Conservation (phyloP, 495 filamentous ascomycete species). For the Podospora pseudoanserina region DNA sequence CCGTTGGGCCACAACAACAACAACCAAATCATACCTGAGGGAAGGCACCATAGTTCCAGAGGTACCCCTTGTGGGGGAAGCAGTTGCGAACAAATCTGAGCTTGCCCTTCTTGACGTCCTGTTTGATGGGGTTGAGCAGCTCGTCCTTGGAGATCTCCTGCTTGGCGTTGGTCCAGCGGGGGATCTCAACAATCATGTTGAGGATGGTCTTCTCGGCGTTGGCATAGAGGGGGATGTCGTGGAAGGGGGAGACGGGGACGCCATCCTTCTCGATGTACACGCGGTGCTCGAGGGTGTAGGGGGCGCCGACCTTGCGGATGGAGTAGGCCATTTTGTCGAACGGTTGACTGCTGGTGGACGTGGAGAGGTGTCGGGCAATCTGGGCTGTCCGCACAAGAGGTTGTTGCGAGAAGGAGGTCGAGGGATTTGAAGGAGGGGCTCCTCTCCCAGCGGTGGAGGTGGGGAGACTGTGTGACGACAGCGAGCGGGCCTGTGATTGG, state of each 20-base stretch:
- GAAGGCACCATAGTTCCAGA: conserved; percentile 99
- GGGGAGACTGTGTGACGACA: conserved; percentile 32
- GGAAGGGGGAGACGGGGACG: conserved; percentile 87
- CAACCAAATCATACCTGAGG: conserved; percentile 63
- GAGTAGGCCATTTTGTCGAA: conserved; percentile 57
- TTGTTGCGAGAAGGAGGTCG: conserved; percentile 28
- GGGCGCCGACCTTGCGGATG: conserved; percentile 79
- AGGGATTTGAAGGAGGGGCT: conserved; percentile 37
- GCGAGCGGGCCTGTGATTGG: conserved; percentile 34
- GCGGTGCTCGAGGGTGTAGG: conserved; percentile 94
- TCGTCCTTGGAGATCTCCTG: conserved; percentile 97
- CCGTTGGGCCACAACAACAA: too few relatives aligned
- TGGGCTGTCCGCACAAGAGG: conserved; percentile 38
- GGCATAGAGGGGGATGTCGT: conserved; percentile 97
- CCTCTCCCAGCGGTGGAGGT: conserved; percentile 30
- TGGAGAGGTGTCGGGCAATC: conserved; percentile 54
- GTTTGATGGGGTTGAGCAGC: conserved; percentile 94
- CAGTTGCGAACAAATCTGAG: conserved; percentile 99
- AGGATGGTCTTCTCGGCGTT: conserved; percentile 88
- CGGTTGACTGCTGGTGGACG: conserved; percentile 16
- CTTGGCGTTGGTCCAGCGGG: conserved; percentile 99
- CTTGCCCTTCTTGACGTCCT: conserved; percentile 84
- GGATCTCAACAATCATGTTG: conserved; percentile 99
- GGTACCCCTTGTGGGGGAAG: conserved; percentile 99
- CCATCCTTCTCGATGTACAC: conserved; percentile 98